A percentile compares a stretch with the other conserved stretches of the same genome.
phyloP scores from a whole-genome alignment of 306 rosid species.

The Ceratonia siliqua region DNA sequence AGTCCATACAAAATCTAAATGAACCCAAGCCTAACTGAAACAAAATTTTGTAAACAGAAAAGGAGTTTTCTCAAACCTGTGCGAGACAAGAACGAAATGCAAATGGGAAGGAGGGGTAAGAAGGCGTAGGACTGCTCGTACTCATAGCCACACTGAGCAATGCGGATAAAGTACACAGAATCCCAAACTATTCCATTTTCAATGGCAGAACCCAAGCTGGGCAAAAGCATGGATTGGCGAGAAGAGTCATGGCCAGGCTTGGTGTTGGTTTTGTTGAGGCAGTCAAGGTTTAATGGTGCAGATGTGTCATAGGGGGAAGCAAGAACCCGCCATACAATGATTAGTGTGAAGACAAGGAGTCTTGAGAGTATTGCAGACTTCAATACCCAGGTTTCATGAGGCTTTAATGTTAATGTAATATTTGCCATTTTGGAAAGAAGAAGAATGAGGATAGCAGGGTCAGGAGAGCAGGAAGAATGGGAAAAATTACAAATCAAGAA shows the following conservation, averaged over 20 bases:
- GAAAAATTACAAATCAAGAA: background rate
- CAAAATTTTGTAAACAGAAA: background rate
- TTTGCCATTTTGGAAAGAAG: constrained; percentile 22
- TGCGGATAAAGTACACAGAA: constrained; percentile 71
- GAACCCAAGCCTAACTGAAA: background rate
- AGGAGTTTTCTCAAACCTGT: constrained; percentile 35
- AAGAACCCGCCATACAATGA: constrained; percentile 57
- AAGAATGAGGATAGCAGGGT: background rate
- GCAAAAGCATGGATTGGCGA: constrained; percentile 30
- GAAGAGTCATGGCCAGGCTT: background rate
- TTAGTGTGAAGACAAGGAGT: constrained; percentile 51
- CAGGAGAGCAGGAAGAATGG: background rate
- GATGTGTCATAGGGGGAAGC: constrained; percentile 81
- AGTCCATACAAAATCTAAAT: background rate
- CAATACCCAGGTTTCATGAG: constrained; percentile 38
- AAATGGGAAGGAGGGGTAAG: constrained; percentile 79
- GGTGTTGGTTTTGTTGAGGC: constrained; percentile 29
- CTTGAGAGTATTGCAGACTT: constrained; percentile 67
- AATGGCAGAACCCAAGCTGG: constrained; percentile 50
- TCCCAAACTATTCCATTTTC: constrained; percentile 86
- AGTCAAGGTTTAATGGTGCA: constrained; percentile 64
- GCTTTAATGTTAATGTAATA: background rate
- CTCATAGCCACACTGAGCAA: constrained; percentile 83
- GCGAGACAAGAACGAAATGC: constrained; percentile 53
- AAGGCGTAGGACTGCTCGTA: constrained; percentile 90